These are phyloP conservation scores for Lentinula raphanica DNA, from an alignment of 768 basidiomycete species.

Conservation along the genomic window DNA sequence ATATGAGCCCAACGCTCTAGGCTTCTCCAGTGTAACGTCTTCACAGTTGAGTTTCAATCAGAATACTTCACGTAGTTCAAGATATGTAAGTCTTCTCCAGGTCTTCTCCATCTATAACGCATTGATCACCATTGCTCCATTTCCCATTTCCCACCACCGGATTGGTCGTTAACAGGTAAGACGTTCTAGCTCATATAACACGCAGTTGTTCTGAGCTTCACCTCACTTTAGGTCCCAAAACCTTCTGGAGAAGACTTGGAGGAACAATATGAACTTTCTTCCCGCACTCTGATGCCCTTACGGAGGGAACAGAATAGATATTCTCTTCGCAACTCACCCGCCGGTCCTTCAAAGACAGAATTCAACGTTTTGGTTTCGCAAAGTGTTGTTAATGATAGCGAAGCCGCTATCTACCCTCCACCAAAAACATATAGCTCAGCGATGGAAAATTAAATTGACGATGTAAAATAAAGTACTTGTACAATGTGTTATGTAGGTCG, in stretches of 20 bases:
- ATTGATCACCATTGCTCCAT: background rate
- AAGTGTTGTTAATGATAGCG: background rate
- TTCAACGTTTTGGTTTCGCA: background rate
- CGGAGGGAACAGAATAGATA: background rate
- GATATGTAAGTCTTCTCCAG: background rate
- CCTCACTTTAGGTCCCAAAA: background rate
- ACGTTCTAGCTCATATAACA: too few species aligned
- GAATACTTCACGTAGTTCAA: background rate
- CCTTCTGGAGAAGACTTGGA: background rate
- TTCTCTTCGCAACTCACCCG: background rate
- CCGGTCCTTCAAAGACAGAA: background rate
- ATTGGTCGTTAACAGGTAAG: background rate
- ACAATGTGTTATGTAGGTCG: too few species aligned
- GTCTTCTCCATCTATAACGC: too few species aligned
- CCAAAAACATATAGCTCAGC: background rate
- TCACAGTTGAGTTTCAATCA: too few species aligned
- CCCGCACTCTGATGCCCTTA: background rate
- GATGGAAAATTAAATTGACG: background rate
- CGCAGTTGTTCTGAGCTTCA: too few species aligned
- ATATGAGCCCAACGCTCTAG: constrained; percentile 1
- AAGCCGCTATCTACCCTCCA: background rate
- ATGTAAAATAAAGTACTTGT: too few species aligned
- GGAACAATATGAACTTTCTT: background rate
- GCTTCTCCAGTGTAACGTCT: too few species aligned
- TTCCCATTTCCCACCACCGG: too few species aligned